Evolutionary conservation across 495 filamentous ascomycete species (phyloP).

Genomic region (Rostrohypoxylon terebratum): DNA sequence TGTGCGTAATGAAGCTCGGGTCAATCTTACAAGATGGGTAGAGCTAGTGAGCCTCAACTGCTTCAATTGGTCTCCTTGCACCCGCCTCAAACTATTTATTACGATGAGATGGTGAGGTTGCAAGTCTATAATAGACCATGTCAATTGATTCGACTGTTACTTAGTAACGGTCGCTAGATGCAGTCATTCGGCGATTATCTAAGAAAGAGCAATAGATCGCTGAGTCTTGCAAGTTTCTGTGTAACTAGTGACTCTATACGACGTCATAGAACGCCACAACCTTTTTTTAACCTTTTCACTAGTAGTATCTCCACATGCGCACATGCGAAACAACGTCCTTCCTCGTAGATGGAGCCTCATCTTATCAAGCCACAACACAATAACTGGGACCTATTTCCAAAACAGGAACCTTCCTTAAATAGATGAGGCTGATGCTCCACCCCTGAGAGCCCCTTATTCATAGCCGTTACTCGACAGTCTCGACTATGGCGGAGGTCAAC

Average conservation of each 20-base stretch:
- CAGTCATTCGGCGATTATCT: slow-evolving; percentile 33
- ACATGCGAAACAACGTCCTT: slow-evolving; percentile 6
- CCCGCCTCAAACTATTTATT: not conserved
- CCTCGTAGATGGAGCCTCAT: slow-evolving; percentile 28
- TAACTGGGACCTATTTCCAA: slow-evolving; percentile 27
- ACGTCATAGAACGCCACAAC: slow-evolving; percentile 32
- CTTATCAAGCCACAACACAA: slow-evolving; percentile 39
- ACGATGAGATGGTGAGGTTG: not conserved
- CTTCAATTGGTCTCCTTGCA: slow-evolving; percentile 7
- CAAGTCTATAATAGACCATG: not conserved
- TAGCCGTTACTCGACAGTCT: not conserved
- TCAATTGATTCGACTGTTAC: slow-evolving; percentile 4
- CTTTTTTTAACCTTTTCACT: not conserved
- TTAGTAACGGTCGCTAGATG: slow-evolving; percentile 17
- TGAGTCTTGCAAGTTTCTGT: slow-evolving; percentile 5
- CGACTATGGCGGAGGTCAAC: slow-evolving; percentile 16
- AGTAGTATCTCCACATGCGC: not conserved
- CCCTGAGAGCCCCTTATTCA: slow-evolving; percentile 10
- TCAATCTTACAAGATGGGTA: slow-evolving; percentile 3
- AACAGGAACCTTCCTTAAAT: slow-evolving; percentile 40
- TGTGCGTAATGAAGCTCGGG: slow-evolving; percentile 20
- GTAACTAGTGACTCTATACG: slow-evolving; percentile 15
- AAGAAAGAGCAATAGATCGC: slow-evolving; percentile 31
- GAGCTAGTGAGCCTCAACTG: not conserved
- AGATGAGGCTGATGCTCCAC: slow-evolving; percentile 32